These are phyloP conservation scores for Scedosporium aurantiacum DNA, from an alignment of 2,329 filamentous ascomycete species.

Conservation along the genomic window DNA sequence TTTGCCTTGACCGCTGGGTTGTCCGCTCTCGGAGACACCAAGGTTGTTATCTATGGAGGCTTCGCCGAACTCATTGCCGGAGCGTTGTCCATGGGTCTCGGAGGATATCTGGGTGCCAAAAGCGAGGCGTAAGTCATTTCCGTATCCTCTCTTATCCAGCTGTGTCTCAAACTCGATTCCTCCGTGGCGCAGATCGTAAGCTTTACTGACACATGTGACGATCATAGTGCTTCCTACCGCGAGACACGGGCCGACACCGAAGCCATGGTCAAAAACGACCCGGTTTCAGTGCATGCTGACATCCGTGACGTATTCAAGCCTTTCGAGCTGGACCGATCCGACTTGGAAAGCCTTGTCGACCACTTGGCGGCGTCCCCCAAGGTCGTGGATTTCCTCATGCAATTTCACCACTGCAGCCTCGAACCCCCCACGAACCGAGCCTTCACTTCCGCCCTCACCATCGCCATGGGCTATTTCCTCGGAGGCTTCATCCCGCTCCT, in stretches of 20 bases:
- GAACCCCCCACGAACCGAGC: slow-evolving; percentile 31
- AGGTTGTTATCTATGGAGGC: slow-evolving; percentile 59
- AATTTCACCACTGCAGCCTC: slow-evolving; percentile 24
- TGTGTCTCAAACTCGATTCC: neutral
- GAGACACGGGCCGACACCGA: slow-evolving; percentile 8
- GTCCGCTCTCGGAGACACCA: slow-evolving; percentile 52
- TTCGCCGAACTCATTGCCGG: slow-evolving; percentile 66
- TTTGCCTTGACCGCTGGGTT: slow-evolving; percentile 70
- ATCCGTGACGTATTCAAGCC: slow-evolving; percentile 38
- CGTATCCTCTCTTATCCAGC: neutral
- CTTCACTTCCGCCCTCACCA: slow-evolving; percentile 49
- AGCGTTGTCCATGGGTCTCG: slow-evolving; percentile 67
- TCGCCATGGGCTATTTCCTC: slow-evolving; percentile 58
- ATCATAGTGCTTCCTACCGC: slow-evolving; percentile 10
- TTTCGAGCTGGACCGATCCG: slow-evolving; percentile 34
- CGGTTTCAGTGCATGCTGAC: slow-evolving; percentile 33
- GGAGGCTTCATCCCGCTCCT: slow-evolving; percentile 61
- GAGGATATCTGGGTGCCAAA: slow-evolving; percentile 58
- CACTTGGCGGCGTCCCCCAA: slow-evolving; percentile 21
- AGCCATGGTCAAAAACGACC: slow-evolving; percentile 9
- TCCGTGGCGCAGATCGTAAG: neutral
- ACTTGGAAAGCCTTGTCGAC: slow-evolving; percentile 34
- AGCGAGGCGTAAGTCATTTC: slow-evolving; percentile 29
- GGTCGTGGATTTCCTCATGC: slow-evolving; percentile 25
- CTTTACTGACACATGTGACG: neutral